These are phyloP conservation scores for Sarocladium strictum DNA, from an alignment of 2,329 filamentous ascomycete genomes.

Conservation along the genomic window DNA sequence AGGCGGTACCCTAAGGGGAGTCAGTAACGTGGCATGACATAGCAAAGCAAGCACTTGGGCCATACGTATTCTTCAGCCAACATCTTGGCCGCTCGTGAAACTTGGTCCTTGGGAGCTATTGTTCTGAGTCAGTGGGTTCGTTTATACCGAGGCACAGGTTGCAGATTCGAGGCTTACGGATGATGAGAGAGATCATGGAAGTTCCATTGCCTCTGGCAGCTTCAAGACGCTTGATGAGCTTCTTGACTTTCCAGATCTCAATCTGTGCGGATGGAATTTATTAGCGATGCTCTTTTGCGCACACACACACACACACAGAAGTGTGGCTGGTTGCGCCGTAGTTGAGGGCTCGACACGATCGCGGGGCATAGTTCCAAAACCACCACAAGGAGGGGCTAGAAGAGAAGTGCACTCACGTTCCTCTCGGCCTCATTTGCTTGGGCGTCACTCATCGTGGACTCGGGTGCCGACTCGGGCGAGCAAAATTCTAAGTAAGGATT, in stretches of 20 bases:
- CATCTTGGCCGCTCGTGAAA: conserved; percentile 96
- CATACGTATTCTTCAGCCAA: conserved; percentile 99
- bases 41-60: conserved; percentile 15
- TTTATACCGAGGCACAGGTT: background rate
- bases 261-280: conserved; percentile 37
- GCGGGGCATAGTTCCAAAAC: conserved; percentile 10
- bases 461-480: conserved; percentile 2
- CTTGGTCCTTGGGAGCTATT: conserved; percentile 91
- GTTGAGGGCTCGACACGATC: conserved; percentile 5
- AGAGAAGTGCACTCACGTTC: conserved; percentile 56
- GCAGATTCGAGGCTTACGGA: conserved; percentile 59
- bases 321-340: background rate
- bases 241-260: conserved; percentile 97
- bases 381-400: conserved; percentile 8
- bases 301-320: background rate
- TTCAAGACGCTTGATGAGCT: conserved; percentile 97
- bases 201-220: conserved; percentile 97
- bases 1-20: conserved; percentile 73
- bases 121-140: conserved; percentile 11
- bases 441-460: conserved; percentile 73
- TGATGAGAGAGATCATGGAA: conserved; percentile 99
- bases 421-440: conserved; percentile 94
- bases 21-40: background rate
- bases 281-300: background rate
- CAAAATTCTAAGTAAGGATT: conserved; percentile 6